Conservation (phyloP, 2,329 filamentous ascomycete genomes). For the Xylaria sp. region DNA sequence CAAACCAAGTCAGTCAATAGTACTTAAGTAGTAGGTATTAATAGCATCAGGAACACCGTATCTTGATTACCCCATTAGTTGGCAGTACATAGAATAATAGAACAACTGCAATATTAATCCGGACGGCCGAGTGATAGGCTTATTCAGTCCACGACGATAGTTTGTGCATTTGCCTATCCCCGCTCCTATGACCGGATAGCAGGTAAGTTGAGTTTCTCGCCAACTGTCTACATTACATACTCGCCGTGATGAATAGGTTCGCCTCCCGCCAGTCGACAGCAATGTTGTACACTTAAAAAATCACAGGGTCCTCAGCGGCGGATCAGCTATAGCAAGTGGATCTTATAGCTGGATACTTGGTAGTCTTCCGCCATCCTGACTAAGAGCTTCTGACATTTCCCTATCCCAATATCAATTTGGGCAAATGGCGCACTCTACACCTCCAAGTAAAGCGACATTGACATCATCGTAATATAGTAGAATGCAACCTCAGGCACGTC, state of each 20-base stretch:
- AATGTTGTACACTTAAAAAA: not conserved
- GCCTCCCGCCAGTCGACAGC: not conserved
- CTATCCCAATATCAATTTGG: not conserved
- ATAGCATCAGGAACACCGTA: no score
- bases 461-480: constrained; percentile 15
- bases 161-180: not conserved
- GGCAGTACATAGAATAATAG: not conserved
- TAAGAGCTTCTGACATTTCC: not conserved
- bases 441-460: not conserved
- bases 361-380: not conserved
- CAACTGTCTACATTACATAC: not conserved
- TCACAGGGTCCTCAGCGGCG: not conserved
- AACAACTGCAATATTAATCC: not conserved
- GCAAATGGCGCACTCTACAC: not conserved
- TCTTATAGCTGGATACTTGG: not conserved
- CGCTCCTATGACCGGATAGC: not conserved
- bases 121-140: not conserved
- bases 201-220: not conserved
- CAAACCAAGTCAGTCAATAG: not conserved
- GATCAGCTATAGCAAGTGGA: constrained; percentile 3
- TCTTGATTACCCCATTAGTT: not conserved
- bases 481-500: constrained; percentile 12
- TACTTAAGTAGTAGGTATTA: not conserved
- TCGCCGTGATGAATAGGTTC: not conserved
- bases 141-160: not conserved